phyloP scores from a whole-genome alignment of 176 grass and related monocot genomes.

The Oryza glumipatula region DNA sequence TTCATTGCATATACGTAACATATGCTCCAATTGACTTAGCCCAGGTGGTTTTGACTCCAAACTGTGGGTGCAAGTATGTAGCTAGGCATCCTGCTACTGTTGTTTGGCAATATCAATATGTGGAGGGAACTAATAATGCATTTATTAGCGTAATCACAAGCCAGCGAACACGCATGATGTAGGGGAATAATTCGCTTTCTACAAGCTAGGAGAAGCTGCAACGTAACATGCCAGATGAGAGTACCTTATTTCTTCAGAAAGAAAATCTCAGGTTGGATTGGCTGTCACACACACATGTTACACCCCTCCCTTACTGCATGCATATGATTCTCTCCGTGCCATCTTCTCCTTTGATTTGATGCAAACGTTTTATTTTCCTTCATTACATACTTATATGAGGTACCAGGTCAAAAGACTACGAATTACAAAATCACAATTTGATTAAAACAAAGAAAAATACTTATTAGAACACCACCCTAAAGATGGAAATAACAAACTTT shows the following conservation, averaged over 20 bases:
- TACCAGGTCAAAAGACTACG: no score
- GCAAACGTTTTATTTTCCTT: no score
- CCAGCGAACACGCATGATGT: not conserved
- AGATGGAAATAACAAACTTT: no score
- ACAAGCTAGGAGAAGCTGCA: not conserved
- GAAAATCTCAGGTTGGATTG: not conserved
- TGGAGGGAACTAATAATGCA: not conserved
- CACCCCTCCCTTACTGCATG: no score
- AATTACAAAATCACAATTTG: no score
- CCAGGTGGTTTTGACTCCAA: constrained; percentile 7
- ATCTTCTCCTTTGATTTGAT: no score
- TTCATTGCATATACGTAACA: not conserved
- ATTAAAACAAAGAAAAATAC: no score
- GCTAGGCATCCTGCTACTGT: not conserved
- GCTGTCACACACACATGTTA: no score
- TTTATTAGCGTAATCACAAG: not conserved
- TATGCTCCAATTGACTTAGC: not conserved
- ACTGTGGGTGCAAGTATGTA: constrained; percentile 11
- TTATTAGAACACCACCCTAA: no score
- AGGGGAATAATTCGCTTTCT: not conserved
- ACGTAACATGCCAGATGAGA: not conserved
- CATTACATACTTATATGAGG: no score
- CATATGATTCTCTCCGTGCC: no score
- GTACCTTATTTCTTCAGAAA: not conserved
- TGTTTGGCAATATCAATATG: no score